Evolutionary conservation across 225 moss, liverwort and hornwort genomes (phyloP).

Genomic region (Physcomitrium patens): DNA sequence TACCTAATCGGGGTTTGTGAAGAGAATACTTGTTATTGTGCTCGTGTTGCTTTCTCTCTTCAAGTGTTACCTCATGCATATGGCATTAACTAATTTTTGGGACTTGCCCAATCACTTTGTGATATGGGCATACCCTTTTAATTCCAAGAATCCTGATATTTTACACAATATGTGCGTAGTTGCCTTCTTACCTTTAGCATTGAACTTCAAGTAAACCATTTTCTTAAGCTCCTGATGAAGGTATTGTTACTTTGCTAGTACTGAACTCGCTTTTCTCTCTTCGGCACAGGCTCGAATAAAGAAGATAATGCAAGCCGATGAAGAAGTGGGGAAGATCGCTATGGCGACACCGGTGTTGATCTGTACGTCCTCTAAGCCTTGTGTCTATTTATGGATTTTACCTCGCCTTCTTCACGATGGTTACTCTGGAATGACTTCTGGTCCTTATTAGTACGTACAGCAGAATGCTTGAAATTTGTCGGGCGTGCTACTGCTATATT

Average conservation of each 20-base stretch:
- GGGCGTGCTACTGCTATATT: background rate
- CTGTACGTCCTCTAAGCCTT: constrained; percentile 46
- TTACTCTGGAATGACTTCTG: background rate
- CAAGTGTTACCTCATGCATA: background rate
- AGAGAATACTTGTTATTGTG: background rate
- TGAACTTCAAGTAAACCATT: background rate
- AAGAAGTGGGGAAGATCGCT: constrained; percentile 86
- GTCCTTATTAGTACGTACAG: background rate
- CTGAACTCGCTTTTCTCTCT: background rate
- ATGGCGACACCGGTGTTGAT: constrained; percentile 85
- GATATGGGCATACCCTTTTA: background rate
- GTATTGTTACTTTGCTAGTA: background rate
- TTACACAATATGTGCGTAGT: background rate
- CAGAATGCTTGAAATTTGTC: background rate
- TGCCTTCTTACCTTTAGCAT: background rate
- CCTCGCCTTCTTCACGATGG: background rate
- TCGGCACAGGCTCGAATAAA: constrained; percentile 73
- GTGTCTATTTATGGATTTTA: background rate
- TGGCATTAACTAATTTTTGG: background rate
- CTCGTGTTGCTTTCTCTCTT: background rate
- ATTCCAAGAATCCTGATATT: constrained; percentile 11
- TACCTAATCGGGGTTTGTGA: background rate
- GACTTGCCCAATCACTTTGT: background rate
- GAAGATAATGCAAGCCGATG: constrained; percentile 88
- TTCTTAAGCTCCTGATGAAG: background rate